Evolutionary conservation across 2,329 filamentous ascomycete species (phyloP).

Genomic region (Diaporthe eres): DNA sequence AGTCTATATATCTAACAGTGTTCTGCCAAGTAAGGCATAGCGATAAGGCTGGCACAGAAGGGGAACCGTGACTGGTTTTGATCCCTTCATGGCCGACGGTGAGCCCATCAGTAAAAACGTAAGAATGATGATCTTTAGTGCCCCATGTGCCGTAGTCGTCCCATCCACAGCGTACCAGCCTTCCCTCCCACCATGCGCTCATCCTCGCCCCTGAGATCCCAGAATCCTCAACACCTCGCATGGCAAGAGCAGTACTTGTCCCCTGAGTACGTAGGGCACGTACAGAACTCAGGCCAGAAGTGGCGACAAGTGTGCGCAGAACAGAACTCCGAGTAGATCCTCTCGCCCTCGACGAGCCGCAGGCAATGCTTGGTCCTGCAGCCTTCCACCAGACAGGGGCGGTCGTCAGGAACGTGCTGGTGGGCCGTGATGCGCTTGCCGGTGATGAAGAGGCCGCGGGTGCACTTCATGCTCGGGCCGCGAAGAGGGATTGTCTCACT

Average conservation of each 20-base stretch:
- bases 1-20: neutral
- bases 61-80: neutral
- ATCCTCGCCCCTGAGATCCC: neutral
- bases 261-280: neutral
- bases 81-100: too few species aligned
- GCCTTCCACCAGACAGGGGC: neutral
- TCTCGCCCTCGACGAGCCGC: neutral
- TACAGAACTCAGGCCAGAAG: neutral
- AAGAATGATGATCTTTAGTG: neutral
- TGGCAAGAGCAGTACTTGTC: constrained; percentile 8
- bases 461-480: neutral
- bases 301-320: neutral
- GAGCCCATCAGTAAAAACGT: neutral
- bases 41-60: neutral
- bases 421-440: neutral
- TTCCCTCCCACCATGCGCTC: neutral
- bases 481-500: neutral
- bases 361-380: neutral
- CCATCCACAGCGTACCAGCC: neutral
- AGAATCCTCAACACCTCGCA: neutral
- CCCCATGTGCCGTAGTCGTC: neutral
- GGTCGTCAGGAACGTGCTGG: neutral
- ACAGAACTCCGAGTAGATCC: neutral
- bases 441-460: neutral
- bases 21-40: neutral